Conservation (phyloP, 768 basidiomycete genomes). For the Ramaria sp. region DNA sequence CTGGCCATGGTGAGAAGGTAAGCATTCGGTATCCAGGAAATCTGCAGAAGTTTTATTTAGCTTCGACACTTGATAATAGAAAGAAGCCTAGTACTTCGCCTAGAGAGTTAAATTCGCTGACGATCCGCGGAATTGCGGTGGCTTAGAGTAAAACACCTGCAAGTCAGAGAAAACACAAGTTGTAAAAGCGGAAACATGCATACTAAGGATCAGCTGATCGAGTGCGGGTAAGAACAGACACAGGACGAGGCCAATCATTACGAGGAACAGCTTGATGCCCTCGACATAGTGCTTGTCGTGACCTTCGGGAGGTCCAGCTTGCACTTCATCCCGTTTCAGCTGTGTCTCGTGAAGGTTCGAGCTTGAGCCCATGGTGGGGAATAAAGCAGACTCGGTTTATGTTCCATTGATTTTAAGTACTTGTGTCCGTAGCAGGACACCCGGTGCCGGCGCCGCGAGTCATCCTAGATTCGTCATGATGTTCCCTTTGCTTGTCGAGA, state of each 20-base stretch:
- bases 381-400: no score
- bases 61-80: not conserved
- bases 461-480: no score
- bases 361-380: no score
- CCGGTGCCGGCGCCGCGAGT: no score
- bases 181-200: not conserved
- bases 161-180: not conserved
- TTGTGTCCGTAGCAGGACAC: no score
- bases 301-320: not conserved
- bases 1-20: constrained; percentile 20
- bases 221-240: constrained; percentile 5
- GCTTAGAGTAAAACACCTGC: constrained; percentile 9
- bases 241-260: constrained; percentile 1
- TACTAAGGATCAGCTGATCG: constrained; percentile 8
- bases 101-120: constrained; percentile 20
- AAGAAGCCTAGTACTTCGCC: constrained; percentile 16
- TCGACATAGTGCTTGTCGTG: not conserved
- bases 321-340: not conserved
- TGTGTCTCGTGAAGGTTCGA: no score
- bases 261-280: not conserved
- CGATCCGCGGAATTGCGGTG: constrained; percentile 21
- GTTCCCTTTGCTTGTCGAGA: no score
- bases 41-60: constrained; percentile 2
- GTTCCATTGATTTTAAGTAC: no score
- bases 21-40: constrained; percentile 7